Conservation (phyloP, 331 rosid genomes). For the Ulmus americana region DNA sequence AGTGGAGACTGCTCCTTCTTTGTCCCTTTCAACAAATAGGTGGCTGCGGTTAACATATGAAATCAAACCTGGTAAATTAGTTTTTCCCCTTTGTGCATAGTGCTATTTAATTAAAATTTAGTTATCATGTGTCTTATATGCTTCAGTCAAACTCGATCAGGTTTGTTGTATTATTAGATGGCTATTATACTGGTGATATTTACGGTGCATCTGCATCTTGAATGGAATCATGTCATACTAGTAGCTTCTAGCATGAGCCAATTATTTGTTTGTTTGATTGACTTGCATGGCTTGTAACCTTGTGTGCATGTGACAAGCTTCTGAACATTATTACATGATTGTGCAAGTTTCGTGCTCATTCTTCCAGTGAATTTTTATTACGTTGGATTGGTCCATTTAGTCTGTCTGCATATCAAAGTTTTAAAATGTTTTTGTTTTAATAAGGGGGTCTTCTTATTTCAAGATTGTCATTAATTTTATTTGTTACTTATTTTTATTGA, state of each 20-base stretch:
- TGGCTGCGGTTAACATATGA: conserved; percentile 85
- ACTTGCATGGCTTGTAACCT: not conserved
- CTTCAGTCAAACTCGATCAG: too few relatives aligned
- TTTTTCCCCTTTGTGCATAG: conserved; percentile 3
- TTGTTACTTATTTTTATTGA: conserved; percentile 15
- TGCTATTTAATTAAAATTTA: too few relatives aligned
- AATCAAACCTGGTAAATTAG: conserved; percentile 64
- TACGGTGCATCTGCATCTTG: too few relatives aligned
- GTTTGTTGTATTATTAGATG: too few relatives aligned
- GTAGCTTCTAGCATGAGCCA: not conserved
- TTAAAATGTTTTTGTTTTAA: not conserved
- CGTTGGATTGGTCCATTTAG: not conserved
- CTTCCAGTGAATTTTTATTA: not conserved
- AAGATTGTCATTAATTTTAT: not conserved
- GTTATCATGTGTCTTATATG: not conserved
- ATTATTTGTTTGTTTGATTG: not conserved
- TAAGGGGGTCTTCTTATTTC: not conserved
- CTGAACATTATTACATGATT: not conserved
- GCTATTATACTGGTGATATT: too few relatives aligned
- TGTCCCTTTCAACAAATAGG: conserved; percentile 61
- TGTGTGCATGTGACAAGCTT: not conserved
- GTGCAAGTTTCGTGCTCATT: not conserved
- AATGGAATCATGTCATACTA: too few relatives aligned
- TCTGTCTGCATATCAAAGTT: not conserved
- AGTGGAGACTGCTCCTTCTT: conserved; percentile 52